Percentiles rank a stretch among this genome's conserved stretches.
phyloP scores from a whole-genome alignment of 164 flowering plant species.

The Aristolochia californica region DNA sequence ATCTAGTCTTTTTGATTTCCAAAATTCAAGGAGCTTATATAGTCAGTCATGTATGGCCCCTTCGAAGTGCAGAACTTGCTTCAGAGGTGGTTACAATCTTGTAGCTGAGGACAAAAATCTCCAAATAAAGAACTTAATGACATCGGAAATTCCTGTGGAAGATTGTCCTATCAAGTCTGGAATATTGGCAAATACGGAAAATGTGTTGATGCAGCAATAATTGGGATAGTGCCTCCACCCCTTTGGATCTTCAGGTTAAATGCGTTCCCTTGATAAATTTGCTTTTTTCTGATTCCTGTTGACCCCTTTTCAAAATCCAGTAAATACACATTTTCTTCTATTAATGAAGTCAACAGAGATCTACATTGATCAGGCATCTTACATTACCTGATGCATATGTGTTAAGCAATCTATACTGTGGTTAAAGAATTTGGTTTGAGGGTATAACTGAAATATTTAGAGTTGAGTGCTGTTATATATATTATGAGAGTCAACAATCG shows the following conservation, averaged over 20 bases:
- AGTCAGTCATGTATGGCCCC: neutral
- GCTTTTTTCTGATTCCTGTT: constrained; percentile 1
- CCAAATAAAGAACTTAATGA: constrained; percentile 28
- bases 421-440: no score
- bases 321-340: no score
- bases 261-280: neutral
- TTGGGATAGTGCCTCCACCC: constrained; percentile 96
- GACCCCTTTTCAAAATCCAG: no score
- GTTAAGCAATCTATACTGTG: no score
- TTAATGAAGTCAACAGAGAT: no score
- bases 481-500: no score
- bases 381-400: no score
- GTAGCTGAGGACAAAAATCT: constrained; percentile 48
- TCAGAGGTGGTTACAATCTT: constrained; percentile 52
- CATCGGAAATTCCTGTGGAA: constrained; percentile 27
- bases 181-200: constrained; percentile 72
- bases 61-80: constrained; percentile 49
- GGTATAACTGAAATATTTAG: no score
- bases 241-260: constrained; percentile 82
- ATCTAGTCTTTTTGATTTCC: no score
- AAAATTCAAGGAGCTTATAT: neutral
- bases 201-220: constrained; percentile 86
- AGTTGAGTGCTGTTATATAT: no score
- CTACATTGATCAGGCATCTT: no score
- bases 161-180: constrained; percentile 80